Evolutionary conservation across 1,284 basidiomycete species (phyloP).

Genomic region (Apiotrichum laibachii): DNA sequence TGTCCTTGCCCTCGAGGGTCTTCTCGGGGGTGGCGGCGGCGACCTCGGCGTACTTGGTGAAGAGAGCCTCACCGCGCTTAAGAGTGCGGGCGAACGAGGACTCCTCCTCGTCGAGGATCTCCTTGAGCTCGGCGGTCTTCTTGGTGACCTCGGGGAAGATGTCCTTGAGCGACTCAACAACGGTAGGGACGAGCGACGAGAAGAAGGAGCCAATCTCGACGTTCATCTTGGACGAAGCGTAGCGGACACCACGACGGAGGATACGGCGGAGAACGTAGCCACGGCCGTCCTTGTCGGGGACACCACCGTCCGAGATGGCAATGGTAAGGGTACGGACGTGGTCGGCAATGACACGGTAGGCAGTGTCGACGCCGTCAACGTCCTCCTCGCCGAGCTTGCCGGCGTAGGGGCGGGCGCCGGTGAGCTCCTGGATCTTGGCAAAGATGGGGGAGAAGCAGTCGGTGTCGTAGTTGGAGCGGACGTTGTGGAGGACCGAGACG

Average conservation of each 20-base stretch:
- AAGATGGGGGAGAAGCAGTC: conserved; percentile 93
- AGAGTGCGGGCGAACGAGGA: conserved; percentile 94
- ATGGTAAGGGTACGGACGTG: conserved; percentile 94
- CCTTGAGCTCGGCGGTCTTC: conserved; percentile 80
- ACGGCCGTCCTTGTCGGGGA: conserved; percentile 92
- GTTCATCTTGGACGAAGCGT: conserved; percentile 91
- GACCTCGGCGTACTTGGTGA: conserved; percentile 80
- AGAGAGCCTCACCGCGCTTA: conserved; percentile 93
- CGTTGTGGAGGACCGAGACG: conserved; percentile 89
- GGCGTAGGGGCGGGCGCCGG: conserved; percentile 78
- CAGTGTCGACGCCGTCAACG: conserved; percentile 90
- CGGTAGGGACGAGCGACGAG: conserved; percentile 82
- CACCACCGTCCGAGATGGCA: conserved; percentile 92
- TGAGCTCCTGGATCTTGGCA: conserved; percentile 79
- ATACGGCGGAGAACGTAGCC: conserved; percentile 95
- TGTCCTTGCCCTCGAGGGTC: conserved; percentile 82
- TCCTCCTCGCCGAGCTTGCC: conserved; percentile 94
- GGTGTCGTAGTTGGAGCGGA: conserved; percentile 94
- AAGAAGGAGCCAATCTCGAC: conserved; percentile 95
- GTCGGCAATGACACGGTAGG: conserved; percentile 95
- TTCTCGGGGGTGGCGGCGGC: conserved; percentile 65
- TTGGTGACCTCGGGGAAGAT: conserved; percentile 92
- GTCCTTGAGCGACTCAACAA: conserved; percentile 82
- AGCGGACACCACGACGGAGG: conserved; percentile 85
- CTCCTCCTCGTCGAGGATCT: conserved; percentile 96